Evolutionary conservation across 257 asterid genomes (phyloP).

Genomic region (Catharanthus roseus): DNA sequence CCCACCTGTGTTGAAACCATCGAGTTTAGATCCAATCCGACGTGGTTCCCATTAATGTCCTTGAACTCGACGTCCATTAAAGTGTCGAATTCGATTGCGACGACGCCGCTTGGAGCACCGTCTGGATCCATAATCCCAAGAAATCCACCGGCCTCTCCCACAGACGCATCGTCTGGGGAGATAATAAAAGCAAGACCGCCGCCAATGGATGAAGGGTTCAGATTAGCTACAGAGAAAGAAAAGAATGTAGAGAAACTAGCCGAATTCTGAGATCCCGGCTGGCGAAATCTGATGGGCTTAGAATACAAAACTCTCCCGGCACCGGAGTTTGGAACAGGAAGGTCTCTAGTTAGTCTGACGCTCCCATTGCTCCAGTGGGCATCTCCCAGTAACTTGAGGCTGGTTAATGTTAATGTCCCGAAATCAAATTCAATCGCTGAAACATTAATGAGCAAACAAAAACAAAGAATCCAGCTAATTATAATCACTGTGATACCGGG

Average conservation of each 20-base stretch:
- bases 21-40: conserved; percentile 72
- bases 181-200: conserved; percentile 78
- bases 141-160: conserved; percentile 74
- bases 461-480: background rate
- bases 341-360: conserved; percentile 60
- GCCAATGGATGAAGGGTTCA: conserved; percentile 77
- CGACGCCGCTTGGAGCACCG: conserved; percentile 40
- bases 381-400: conserved; percentile 71
- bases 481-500: conserved; percentile 12
- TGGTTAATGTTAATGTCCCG: conserved; percentile 48
- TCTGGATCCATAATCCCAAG: conserved; percentile 49
- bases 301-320: conserved; percentile 68
- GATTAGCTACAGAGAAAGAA: conserved; percentile 58
- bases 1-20: conserved; percentile 49
- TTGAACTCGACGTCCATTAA: conserved; percentile 69
- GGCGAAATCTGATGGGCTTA: conserved; percentile 53
- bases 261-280: conserved; percentile 32
- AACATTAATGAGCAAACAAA: conserved; percentile 14
- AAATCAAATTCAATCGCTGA: conserved; percentile 45
- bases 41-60: conserved; percentile 78
- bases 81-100: conserved; percentile 77
- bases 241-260: conserved; percentile 72
- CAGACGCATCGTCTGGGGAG: conserved; percentile 47
- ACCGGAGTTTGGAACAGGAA: conserved; percentile 68
- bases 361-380: conserved; percentile 72